These are phyloP conservation scores for Aspergillus floridensis DNA, from an alignment of 2,329 filamentous ascomycete species.

Conservation along the genomic window DNA sequence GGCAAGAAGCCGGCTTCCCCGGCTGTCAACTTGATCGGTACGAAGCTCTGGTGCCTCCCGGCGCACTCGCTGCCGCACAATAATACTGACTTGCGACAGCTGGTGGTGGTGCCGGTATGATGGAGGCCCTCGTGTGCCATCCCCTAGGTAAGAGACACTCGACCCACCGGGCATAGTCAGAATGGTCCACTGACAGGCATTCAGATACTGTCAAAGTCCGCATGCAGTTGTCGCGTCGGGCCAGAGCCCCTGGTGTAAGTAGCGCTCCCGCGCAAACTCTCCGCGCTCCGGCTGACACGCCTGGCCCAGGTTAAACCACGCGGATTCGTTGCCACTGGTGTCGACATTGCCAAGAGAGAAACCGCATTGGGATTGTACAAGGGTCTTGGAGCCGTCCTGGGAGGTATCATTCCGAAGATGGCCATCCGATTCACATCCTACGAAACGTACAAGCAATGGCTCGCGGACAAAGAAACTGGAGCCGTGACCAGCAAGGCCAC, in stretches of 20 bases:
- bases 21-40: conserved; percentile 89
- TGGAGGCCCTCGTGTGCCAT: conserved; percentile 96
- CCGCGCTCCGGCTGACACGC: conserved; percentile 12
- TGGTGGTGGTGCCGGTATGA: conserved; percentile 96
- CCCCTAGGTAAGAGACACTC: conserved; percentile 67
- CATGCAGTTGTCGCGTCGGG: conserved; percentile 94
- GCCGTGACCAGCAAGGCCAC: conserved; percentile 68
- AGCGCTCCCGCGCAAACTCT: background rate
- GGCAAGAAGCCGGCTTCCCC: conserved; percentile 78
- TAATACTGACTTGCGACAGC: conserved; percentile 53
- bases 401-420: conserved; percentile 98
- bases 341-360: conserved; percentile 83
- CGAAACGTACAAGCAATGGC: conserved; percentile 84
- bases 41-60: conserved; percentile 27
- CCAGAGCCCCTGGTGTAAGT: conserved; percentile 72
- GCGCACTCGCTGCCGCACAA: conserved; percentile 8
- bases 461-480: conserved; percentile 68
- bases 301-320: conserved; percentile 62
- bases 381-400: conserved; percentile 92
- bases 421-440: conserved; percentile 98
- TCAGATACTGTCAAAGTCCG: conserved; percentile 96
- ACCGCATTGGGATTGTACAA: conserved; percentile 95
- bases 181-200: conserved; percentile 23
- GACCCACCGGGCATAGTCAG: conserved; percentile 1
- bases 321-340: conserved; percentile 82